A percentile compares a stretch with the other conserved stretches of the same genome.
Conservation (phyloP, 2,329 filamentous ascomycete genomes). For the Claviceps fusiformis region DNA sequence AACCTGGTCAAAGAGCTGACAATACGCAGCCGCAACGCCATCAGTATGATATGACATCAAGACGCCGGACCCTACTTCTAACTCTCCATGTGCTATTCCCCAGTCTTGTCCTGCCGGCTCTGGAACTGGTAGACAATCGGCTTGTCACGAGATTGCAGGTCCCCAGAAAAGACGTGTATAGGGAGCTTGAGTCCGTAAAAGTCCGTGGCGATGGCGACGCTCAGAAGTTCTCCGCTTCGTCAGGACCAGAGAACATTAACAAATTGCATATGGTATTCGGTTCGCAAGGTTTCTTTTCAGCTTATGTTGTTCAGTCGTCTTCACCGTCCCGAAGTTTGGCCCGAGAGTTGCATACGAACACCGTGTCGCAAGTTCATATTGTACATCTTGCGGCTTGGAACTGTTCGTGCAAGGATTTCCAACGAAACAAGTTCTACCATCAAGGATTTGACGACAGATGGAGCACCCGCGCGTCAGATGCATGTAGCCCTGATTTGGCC, state of each 20-base stretch:
- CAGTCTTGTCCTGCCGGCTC: slow-evolving; percentile 62
- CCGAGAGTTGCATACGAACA: slow-evolving; percentile 5
- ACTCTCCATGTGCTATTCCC: slow-evolving; percentile 81
- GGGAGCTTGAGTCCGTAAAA: not conserved
- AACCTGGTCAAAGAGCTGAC: not conserved
- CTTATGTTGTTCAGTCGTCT: slow-evolving; percentile 56
- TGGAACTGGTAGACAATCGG: slow-evolving; percentile 73
- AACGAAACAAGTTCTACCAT: slow-evolving; percentile 37
- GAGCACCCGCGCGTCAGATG: not conserved
- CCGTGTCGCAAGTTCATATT: slow-evolving; percentile 38
- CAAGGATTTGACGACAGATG: slow-evolving; percentile 12
- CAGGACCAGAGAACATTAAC: not conserved
- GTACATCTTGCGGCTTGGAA: slow-evolving; percentile 69
- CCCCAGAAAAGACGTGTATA: not conserved
- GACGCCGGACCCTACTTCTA: slow-evolving; percentile 43
- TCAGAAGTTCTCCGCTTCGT: not conserved
- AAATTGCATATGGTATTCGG: not conserved
- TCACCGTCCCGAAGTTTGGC: slow-evolving; percentile 24
- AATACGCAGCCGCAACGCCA: not conserved
- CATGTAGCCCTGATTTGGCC: not conserved
- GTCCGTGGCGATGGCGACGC: not conserved
- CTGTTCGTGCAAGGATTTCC: slow-evolving; percentile 79
- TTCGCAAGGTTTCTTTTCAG: slow-evolving; percentile 5
- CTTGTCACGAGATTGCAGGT: slow-evolving; percentile 35
- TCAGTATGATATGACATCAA: slow-evolving; percentile 12